A percentile compares a stretch with the other conserved stretches of the same genome.
These are phyloP conservation scores for Capsicum pubescens DNA, from an alignment of 257 asterid genomes.

Conservation along the genomic window DNA sequence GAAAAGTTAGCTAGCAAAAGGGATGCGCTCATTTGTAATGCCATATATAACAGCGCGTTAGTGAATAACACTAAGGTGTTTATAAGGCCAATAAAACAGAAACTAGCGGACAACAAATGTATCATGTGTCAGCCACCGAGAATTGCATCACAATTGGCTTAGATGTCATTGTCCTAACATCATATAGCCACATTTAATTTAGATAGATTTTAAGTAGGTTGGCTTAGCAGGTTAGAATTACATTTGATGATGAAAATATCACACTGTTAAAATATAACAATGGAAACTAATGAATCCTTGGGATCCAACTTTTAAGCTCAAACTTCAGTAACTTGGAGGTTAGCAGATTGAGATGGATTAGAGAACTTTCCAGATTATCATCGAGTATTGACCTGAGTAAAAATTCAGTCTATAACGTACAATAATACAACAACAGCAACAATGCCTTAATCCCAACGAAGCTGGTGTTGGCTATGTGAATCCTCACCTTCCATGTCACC, in stretches of 20 bases:
- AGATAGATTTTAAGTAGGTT: neutral
- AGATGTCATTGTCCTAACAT: neutral
- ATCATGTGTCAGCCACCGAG: neutral
- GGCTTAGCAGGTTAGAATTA: neutral
- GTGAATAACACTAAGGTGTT: neutral
- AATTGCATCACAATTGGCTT: constrained; percentile 8
- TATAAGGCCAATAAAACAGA: neutral
- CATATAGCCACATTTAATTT: neutral
- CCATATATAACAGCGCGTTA: neutral
- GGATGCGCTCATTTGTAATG: constrained; percentile 1
- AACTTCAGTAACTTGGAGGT: neutral
- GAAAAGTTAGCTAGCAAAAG: constrained; percentile 12
- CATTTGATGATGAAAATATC: constrained; percentile 12
- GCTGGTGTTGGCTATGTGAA: neutral
- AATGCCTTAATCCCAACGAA: neutral
- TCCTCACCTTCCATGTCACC: neutral
- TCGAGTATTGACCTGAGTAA: neutral
- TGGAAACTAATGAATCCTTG: neutral
- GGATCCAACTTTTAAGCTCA: neutral
- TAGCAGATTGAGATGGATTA: neutral
- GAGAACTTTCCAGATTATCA: neutral
- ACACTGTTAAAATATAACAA: neutral
- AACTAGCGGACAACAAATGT: neutral
- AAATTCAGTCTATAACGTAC: neutral
- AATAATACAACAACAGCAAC: neutral